phyloP scores from a whole-genome alignment of 140 eudicot genomes.

The Stevia rebaudiana region DNA sequence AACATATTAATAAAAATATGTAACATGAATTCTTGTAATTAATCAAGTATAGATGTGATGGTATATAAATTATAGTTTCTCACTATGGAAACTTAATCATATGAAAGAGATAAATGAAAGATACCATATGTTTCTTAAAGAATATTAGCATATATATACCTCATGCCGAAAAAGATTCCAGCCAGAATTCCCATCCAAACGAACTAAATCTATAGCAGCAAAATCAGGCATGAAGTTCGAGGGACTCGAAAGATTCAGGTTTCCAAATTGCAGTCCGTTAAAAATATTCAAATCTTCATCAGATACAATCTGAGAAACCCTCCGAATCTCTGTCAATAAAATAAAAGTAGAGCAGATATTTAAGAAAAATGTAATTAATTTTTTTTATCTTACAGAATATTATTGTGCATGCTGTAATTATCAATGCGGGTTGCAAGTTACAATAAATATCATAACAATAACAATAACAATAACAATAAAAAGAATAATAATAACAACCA shows the following conservation, averaged over 20 bases:
- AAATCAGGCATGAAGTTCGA: slow-evolving; percentile 45
- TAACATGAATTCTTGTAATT: too few species aligned
- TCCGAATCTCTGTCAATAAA: slow-evolving; percentile 45
- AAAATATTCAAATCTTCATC: slow-evolving; percentile 42
- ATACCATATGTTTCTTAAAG: neutral
- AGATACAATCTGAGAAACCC: slow-evolving; percentile 46
- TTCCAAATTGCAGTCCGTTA: slow-evolving; percentile 53
- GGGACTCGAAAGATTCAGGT: slow-evolving; percentile 68
- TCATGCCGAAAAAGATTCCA: slow-evolving; percentile 52
- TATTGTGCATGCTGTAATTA: too few species aligned
- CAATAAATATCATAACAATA: neutral
- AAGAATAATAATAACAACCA: neutral
- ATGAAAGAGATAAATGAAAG: neutral
- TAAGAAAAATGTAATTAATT: neutral
- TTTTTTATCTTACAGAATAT: neutral
- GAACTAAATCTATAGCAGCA: slow-evolving; percentile 40
- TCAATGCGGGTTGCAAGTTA: too few species aligned
- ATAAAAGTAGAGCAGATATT: neutral
- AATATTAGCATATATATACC: too few species aligned
- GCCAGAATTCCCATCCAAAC: slow-evolving; percentile 45
- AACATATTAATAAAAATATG: too few species aligned
- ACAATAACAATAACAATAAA: too few species aligned
- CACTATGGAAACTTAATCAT: neutral
- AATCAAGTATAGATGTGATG: too few species aligned
- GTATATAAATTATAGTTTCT: too few species aligned